phyloP scores from a whole-genome alignment of 768 basidiomycete species.

The Termitomyces heimii region DNA sequence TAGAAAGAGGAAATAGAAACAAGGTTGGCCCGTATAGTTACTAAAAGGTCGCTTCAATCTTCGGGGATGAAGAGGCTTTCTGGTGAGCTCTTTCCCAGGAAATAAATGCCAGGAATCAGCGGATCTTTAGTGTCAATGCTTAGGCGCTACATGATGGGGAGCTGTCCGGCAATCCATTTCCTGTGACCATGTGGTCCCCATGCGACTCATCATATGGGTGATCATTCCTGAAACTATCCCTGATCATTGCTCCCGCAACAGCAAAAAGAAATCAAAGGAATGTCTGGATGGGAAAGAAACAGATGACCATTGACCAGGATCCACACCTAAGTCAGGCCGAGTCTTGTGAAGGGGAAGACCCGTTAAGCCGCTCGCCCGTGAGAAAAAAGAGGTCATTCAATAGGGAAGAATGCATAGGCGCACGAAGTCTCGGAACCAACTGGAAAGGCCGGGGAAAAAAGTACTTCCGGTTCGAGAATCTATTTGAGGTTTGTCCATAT shows the following conservation, averaged over 20 bases:
- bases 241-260: neutral
- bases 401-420: neutral
- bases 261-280: neutral
- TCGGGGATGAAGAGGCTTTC: too few species aligned
- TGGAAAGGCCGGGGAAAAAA: too few species aligned
- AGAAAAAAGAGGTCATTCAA: neutral
- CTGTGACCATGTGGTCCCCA: neutral
- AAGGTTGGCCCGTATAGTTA: too few species aligned
- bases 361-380: neutral
- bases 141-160: neutral
- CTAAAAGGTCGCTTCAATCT: too few species aligned
- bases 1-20: too few species aligned
- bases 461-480: neutral
- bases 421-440: neutral
- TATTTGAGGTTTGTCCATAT: neutral
- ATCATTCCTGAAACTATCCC: neutral
- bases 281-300: neutral
- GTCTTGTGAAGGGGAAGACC: neutral
- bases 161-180: neutral
- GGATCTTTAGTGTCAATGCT: neutral
- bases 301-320: neutral
- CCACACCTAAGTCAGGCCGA: neutral
- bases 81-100: too few species aligned
- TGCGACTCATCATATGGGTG: neutral
- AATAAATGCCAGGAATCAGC: too few species aligned